These are phyloP conservation scores for Mycena leptocephala DNA, from an alignment of 768 basidiomycete species.

Conservation along the genomic window DNA sequence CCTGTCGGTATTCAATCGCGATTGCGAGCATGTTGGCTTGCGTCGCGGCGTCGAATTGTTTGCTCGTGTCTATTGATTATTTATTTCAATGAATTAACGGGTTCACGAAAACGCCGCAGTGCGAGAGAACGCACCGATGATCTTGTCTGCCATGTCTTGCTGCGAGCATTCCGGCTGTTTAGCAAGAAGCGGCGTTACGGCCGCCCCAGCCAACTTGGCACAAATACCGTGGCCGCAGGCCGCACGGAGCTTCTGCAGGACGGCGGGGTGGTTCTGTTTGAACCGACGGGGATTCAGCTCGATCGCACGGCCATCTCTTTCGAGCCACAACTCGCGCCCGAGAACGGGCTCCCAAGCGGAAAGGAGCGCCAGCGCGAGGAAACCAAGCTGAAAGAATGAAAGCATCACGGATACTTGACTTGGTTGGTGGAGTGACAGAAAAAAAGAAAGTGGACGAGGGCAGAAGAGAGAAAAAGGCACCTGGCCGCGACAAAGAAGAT, in stretches of 20 bases:
- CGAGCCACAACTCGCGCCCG: constrained; percentile 64
- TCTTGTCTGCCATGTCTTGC: constrained; percentile 71
- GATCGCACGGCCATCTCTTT: constrained; percentile 63
- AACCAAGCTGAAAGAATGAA: constrained; percentile 32
- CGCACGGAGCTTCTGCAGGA: constrained; percentile 59
- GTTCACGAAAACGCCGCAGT: neutral
- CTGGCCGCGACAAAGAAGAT: constrained; percentile 16
- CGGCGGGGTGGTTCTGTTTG: constrained; percentile 65
- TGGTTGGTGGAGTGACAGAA: constrained; percentile 30
- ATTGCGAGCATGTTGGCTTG: constrained; percentile 68
- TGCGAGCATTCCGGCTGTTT: constrained; percentile 69
- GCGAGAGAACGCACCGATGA: constrained; percentile 61
- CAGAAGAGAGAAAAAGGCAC: constrained; percentile 14
- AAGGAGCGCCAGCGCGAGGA: constrained; percentile 37
- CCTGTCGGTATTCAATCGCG: constrained; percentile 68
- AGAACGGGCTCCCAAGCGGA: constrained; percentile 42
- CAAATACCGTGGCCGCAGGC: constrained; percentile 69
- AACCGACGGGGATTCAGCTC: constrained; percentile 69
- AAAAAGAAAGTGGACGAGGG: constrained; percentile 25
- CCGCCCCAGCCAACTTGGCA: constrained; percentile 64
- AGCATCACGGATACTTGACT: constrained; percentile 37
- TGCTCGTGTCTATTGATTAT: constrained; percentile 63
- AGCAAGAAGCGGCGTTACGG: constrained; percentile 68
- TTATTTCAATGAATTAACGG: neutral
- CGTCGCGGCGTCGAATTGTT: constrained; percentile 67